Evolutionary conservation across 192 early-diverging fungal genomes (phyloP), one percentile per base, ranked within the genome.

Genomic region (Glomus cerebriforme): DNA sequence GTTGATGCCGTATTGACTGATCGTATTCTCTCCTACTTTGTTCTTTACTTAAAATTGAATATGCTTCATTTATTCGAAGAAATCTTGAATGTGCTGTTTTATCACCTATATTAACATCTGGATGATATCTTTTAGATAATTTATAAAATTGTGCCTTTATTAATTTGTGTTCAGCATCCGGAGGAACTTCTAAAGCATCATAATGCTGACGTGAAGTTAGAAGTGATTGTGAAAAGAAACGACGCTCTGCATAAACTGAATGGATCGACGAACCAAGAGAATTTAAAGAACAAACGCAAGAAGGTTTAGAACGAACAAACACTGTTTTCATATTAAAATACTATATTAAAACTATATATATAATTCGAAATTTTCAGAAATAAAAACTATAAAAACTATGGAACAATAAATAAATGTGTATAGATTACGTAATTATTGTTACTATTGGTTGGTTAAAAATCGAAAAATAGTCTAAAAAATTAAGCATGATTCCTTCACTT

Each of bases 11-110:
- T n/a, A 78, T 58, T 37, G 77, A 78, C 3, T 64, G 84, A 82
- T 98, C 96, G 81, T 96, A 96, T 34, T 92, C 89, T n/a, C 84
- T 84, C 63, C 95, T 84, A 62, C 88, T 94, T 2, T 83, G 79
- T 6, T 92, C 94, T 83, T 93, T 88, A 13, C 89, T 85, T 37
- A 98, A 82, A 2, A 93, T 80, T 2, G 93, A 92, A 85, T 98
- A 96, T 0, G 96, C 95, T 76, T 96, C 94, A 83, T 89, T 95
- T 59, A 98, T 92, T 75, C 90, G 83, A 19, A 96, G 78, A 78
- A 98, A 98, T 71, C 86, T 81, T 10, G 82, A 47, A 58, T 92
- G 90, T 1, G 95, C 94, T 31, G 85, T 87, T 65, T 92, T 85
- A 43, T 92, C 86, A 2, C 82, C 87, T 13, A 87, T 87, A 81